A percentile compares a stretch with the other conserved stretches of the same genome.
These are phyloP conservation scores for Candida sakaeoensis DNA, from an alignment of 805 yeast species.

Conservation along the genomic window DNA sequence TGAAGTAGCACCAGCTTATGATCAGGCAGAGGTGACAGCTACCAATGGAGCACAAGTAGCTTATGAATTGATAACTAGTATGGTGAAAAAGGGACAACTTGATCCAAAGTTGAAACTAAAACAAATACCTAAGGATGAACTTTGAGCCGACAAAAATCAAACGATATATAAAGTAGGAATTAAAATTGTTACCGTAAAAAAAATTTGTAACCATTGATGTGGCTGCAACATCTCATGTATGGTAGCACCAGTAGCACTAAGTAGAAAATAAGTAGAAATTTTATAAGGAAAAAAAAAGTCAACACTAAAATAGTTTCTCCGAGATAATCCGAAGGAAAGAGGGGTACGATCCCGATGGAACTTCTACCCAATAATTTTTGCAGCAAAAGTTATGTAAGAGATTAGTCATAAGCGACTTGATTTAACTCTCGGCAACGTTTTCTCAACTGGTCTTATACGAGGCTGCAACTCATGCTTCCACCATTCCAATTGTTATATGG, in stretches of 20 bases:
- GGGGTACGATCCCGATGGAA: not conserved
- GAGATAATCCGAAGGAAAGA: slow-evolving; percentile 4
- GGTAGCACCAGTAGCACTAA: not conserved
- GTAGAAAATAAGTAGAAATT: no score
- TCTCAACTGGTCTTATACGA: no score
- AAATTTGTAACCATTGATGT: no score
- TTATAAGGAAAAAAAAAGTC: no score
- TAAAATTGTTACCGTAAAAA: no score
- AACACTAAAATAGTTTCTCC: no score
- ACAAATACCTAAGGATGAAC: slow-evolving; percentile 4
- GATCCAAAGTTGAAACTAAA: slow-evolving; percentile 10
- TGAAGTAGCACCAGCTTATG: slow-evolving; percentile 62
- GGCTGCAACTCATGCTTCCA: no score
- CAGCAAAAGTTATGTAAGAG: not conserved
- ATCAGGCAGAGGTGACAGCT: slow-evolving; percentile 61
- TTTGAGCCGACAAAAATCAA: not conserved
- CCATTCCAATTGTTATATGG: no score
- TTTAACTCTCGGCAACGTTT: not conserved
- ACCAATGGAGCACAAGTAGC: slow-evolving; percentile 71
- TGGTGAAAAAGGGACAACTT: slow-evolving; percentile 55
- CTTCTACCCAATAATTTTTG: not conserved
- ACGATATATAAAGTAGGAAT: not conserved
- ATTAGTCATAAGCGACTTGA: not conserved
- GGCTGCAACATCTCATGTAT: not conserved
- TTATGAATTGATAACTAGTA: slow-evolving; percentile 66